Base-by-base conservation (phyloP, 1,139 yeast species). In the Pichia sp. region DNA sequence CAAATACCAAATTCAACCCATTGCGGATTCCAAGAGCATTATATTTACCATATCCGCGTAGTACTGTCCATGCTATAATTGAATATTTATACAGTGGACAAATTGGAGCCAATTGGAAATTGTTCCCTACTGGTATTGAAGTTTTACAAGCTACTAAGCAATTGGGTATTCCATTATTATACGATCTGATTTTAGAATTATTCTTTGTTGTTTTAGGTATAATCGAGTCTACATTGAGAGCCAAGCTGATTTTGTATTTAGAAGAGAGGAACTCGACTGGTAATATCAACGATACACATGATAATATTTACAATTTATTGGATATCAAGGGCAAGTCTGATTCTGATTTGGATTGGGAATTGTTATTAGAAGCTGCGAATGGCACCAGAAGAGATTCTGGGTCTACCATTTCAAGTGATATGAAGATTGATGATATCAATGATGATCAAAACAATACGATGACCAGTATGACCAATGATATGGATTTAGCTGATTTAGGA, bases 81-180 rank as follows among this genome's bases (percentile, higher is more conserved):
- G 93, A 85, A 58, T 85, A 80, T 62, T 70, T 85, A 51, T 84
- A 83, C 58, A 85, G 91, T 8, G 94, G 93, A 1, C 90, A 85
- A 63, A 77, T 85, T 31, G 89, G 88, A 31, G 80, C 83, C 50
- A 82, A 78, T 56, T 85, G 91, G 91, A 66, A 74, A 14, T 65
- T 85, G 32, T 70, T 77, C 2, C 91, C 91, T 0, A 81, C 86
- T 0, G 76, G 86, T 0, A 70, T 83, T 47, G 90, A 85, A 54
- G 72, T 81, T 45, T 69, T 85, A 55, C 66, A 80, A 27, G 72
- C 83, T 56, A 76, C 89, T 2, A 81, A 82, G 55, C 73, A 78
- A 51, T 83, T 79, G 58, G 81, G 80, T 52, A 75, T 85, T 18
- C 91, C 91, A 1, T 66, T 85, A 48, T 67, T 85, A 33, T 83